Evolutionary conservation across 1,284 basidiomycete genomes (phyloP).

Genomic region (Rhodotorula sp.): DNA sequence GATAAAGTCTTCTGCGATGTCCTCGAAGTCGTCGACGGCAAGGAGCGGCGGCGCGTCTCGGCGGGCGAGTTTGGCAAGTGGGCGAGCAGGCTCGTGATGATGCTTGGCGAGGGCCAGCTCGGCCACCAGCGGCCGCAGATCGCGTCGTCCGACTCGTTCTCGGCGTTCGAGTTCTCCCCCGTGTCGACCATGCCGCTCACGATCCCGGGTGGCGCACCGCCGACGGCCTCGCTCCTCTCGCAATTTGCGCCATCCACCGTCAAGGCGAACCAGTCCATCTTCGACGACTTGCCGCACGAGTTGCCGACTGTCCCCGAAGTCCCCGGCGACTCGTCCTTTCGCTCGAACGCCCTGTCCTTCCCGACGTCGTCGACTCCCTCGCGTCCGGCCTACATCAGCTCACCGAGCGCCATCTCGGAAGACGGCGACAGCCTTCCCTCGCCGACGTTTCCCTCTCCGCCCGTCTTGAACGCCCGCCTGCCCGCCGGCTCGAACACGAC

Average conservation of each 20-base stretch:
- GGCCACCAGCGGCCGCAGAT: slow-evolving; percentile 6
- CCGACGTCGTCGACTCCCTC: neutral
- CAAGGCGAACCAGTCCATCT: slow-evolving; percentile 12
- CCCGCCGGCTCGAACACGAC: neutral
- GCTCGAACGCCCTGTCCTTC: neutral
- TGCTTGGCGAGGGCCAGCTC: slow-evolving; percentile 44
- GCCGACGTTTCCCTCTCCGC: slow-evolving; percentile 35
- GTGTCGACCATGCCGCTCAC: slow-evolving; percentile 24
- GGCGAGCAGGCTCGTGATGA: slow-evolving; percentile 72
- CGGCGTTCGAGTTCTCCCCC: slow-evolving; percentile 28
- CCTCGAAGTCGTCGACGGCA: slow-evolving; percentile 55
- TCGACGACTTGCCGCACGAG: slow-evolving; percentile 21
- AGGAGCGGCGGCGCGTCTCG: slow-evolving; percentile 57
- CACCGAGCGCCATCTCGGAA: slow-evolving; percentile 20
- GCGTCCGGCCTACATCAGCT: slow-evolving; percentile 19
- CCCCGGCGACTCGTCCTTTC: slow-evolving; percentile 8
- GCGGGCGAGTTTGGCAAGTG: slow-evolving; percentile 84
- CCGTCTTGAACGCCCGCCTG: slow-evolving; percentile 6
- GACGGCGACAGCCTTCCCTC: slow-evolving; percentile 38
- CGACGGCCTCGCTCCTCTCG: slow-evolving; percentile 11
- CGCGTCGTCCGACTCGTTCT: slow-evolving; percentile 4
- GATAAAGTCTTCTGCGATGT: slow-evolving; percentile 83
- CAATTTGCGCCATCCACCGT: slow-evolving; percentile 29
- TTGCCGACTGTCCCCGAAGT: slow-evolving; percentile 30
- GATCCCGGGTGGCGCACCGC: slow-evolving; percentile 17